Evolutionary conservation across 805 yeast species (phyloP).

Genomic region (Metschnikowia picachoensis): DNA sequence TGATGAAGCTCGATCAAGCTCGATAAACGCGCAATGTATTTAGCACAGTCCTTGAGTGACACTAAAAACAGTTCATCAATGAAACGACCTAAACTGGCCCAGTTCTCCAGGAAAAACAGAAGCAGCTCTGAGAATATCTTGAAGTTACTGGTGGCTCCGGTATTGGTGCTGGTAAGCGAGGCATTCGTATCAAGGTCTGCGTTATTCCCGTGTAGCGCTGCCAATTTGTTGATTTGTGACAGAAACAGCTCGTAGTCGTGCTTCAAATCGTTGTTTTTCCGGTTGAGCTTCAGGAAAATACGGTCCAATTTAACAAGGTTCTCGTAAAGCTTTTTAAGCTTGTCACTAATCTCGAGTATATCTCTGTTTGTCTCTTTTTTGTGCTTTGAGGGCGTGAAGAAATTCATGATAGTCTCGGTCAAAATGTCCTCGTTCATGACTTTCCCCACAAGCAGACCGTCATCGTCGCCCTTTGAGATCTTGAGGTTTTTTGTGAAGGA

Average conservation of each 20-base stretch:
- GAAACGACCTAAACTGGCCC: constrained; percentile 40
- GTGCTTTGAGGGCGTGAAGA: constrained; percentile 68
- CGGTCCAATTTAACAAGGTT: constrained; percentile 75
- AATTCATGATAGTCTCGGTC: constrained; percentile 90
- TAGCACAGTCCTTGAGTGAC: constrained; percentile 81
- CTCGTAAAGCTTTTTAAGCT: constrained; percentile 79
- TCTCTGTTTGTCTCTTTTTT: constrained; percentile 74
- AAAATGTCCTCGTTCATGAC: constrained; percentile 66
- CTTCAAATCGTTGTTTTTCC: constrained; percentile 68
- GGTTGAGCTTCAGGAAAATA: constrained; percentile 65
- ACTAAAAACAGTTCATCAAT: constrained; percentile 80
- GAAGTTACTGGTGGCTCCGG: constrained; percentile 27
- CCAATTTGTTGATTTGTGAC: constrained; percentile 63
- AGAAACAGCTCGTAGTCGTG: constrained; percentile 71
- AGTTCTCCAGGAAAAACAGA: constrained; percentile 35
- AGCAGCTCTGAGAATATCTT: constrained; percentile 37
- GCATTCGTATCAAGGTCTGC: constrained; percentile 22
- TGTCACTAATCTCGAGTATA: constrained; percentile 61
- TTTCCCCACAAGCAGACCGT: constrained; percentile 30
- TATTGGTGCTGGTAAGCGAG: constrained; percentile 4
- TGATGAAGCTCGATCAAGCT: constrained; percentile 78
- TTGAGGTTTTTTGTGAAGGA: constrained; percentile 59
- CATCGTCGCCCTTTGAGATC: constrained; percentile 20
- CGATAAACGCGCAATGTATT: constrained; percentile 47
- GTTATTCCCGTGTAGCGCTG: constrained; percentile 45